Base-by-base conservation (phyloP, 345 rosid species). In the Aquilaria sinensis region DNA sequence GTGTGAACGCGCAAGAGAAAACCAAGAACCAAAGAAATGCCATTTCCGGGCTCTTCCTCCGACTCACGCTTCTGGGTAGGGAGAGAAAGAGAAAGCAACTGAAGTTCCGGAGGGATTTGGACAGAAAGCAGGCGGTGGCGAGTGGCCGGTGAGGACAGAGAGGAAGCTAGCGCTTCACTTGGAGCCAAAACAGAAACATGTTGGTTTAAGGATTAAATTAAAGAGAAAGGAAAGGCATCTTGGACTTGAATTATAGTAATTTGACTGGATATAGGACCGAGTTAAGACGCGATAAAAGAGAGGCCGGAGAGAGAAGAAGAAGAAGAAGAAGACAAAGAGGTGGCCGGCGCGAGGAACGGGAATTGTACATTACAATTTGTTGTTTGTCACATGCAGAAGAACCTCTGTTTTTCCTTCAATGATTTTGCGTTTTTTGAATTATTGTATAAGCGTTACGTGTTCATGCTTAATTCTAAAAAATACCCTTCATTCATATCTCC, bases 281-380 rank as follows among this genome's bases (percentile, higher is more conserved):
- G 47, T 5, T 10, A 12, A 56, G n/a, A 6, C 23, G 47, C 12
- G 41, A 53, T 47, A 13, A 47, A 31, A 43, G n/a, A 14, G 31
- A 31, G 48, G 10, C 56, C 53, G 58, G 34, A 12, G 31, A 63
- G 65, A 15, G 51, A 46, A 52, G 32, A 32, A 37, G 23, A 12
- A 41, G 59, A 63, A 51, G 51, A 51, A 66, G 62, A 71, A 62
- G 78, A 76, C 71, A 66, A 75, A 56, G 65, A 34, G 23, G 43
- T 0, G 31, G 76, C 77, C 82, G 77, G 82, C 79, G 75, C 51
- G 46, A 57, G 75, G 31, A 31, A 64, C 66, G 79, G 77, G 58
- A 16, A 66, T 62, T 53, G 45, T 34, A 34, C 52, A 47, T 46
- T 31, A 56, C 67, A 51, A 46, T 51, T 15, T 13, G 34, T 54